Evolutionary conservation across 495 filamentous ascomycete species (phyloP).

Genomic region (Hyaloscypha hepaticicola): DNA sequence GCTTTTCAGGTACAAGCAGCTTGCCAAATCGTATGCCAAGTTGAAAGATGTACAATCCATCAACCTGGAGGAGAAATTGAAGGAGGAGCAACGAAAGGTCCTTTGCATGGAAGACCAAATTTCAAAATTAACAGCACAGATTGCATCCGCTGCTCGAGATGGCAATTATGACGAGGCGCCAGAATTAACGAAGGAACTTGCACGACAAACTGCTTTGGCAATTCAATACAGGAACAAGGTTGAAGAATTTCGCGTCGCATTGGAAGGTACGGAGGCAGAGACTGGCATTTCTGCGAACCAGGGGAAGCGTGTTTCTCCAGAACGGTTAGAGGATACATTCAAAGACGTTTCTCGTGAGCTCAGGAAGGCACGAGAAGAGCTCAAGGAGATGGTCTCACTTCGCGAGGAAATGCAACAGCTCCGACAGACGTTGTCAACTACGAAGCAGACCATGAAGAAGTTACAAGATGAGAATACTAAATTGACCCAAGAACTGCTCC

Average conservation of each 20-base stretch:
- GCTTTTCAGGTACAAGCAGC: slow-evolving; percentile 74
- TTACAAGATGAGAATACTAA: slow-evolving; percentile 47
- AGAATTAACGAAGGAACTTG: slow-evolving; percentile 52
- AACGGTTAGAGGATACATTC: slow-evolving; percentile 26
- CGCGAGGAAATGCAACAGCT: slow-evolving; percentile 46
- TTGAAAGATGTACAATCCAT: slow-evolving; percentile 83
- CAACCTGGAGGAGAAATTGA: slow-evolving; percentile 68
- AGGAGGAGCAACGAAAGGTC: slow-evolving; percentile 32
- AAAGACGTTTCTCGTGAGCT: slow-evolving; percentile 47
- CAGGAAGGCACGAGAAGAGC: slow-evolving; percentile 45
- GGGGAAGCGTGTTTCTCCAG: background rate
- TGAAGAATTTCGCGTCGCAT: slow-evolving; percentile 54
- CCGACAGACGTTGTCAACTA: slow-evolving; percentile 44
- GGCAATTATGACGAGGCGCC: slow-evolving; percentile 44
- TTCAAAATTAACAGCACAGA: slow-evolving; percentile 56
- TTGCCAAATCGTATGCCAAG: slow-evolving; percentile 85
- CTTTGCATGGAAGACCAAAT: slow-evolving; percentile 55
- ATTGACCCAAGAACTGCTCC: slow-evolving; percentile 41
- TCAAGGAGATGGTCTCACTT: slow-evolving; percentile 33
- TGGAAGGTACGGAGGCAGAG: slow-evolving; percentile 43
- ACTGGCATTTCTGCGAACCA: background rate
- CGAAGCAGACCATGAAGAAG: slow-evolving; percentile 44
- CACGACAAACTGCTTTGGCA: slow-evolving; percentile 65
- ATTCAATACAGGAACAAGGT: slow-evolving; percentile 67
- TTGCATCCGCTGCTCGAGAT: slow-evolving; percentile 40